Evolutionary conservation across 169 alveolate genomes (phyloP), one percentile per base, ranked within the genome.

Genomic region (Plasmodium gaboni): DNA sequence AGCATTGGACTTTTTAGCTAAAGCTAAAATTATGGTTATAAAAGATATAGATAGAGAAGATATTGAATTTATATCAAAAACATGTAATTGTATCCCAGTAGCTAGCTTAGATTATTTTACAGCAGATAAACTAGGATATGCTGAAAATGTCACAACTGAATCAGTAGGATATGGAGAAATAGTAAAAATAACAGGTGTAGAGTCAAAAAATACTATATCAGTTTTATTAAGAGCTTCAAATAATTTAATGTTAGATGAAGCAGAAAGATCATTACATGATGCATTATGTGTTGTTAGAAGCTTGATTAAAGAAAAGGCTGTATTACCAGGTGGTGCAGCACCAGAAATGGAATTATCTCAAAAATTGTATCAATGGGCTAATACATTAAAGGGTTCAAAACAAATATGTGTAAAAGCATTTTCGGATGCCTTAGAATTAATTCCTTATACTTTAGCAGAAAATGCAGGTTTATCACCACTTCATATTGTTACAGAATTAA

Each of bases 291-390:
- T 99, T 53, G 99, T 99, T 57, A 93, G 99, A 92, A 95, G 99
- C 69, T 97, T 98, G 32, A 99, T 99, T 72, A 99, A 98, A 93
- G 97, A 97, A 42, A 88, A 92, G 65, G 98, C 99, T 10, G 90
- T 98, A 70, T 97, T 99, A n/a, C 99, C 99, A 28, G 99, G 99
- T 22, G 99, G 99, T 13, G 99, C 99, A 46, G 99, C 99, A 13
- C 98, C 99, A 51, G 99, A 99, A 94, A 97, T 97, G 95, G 99
- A 98, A 93, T 95, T 99, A 64, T 97, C 99, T 46, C 94, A 94
- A 53, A 93, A 94, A 91, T 95, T 98, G 59, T 68, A 89, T 22
- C 95, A 94, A 26, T 93, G 95, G 97, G 97, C 99, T 17, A 93
- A 96, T 74, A 92, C 96, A 9, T 93, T 98, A 67, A 93, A 95